Evolutionary conservation across 2,329 filamentous ascomycete genomes (phyloP).

Genomic region (Metarhizium guizhouense): DNA sequence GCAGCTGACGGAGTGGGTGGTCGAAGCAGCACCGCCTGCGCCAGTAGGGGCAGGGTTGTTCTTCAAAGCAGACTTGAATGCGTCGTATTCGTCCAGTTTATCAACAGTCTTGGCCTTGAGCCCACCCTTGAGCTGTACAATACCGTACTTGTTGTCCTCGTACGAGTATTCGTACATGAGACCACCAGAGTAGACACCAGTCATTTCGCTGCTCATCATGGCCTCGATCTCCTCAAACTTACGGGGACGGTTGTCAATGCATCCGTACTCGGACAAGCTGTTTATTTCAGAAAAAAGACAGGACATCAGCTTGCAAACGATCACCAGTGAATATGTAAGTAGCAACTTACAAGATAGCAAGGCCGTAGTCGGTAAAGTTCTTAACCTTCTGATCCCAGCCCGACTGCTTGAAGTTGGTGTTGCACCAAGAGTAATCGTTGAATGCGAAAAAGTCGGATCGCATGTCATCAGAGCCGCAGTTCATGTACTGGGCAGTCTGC

Average conservation of each 20-base stretch:
- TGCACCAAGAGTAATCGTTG: slow-evolving; percentile 87
- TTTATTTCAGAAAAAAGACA: not conserved
- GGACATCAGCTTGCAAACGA: too few relatives aligned
- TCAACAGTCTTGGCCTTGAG: slow-evolving; percentile 47
- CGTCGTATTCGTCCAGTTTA: slow-evolving; percentile 52
- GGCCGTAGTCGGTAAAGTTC: slow-evolving; percentile 77
- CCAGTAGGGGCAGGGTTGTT: slow-evolving; percentile 41
- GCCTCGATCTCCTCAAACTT: slow-evolving; percentile 71
- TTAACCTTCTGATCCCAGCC: slow-evolving; percentile 86
- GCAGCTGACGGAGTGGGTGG: slow-evolving; percentile 38
- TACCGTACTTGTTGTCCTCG: slow-evolving; percentile 71
- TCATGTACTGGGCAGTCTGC: slow-evolving; percentile 86
- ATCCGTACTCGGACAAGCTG: slow-evolving; percentile 85
- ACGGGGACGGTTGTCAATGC: slow-evolving; percentile 65
- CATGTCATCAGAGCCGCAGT: slow-evolving; percentile 77
- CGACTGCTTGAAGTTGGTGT: slow-evolving; percentile 57
- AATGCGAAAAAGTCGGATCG: slow-evolving; percentile 85
- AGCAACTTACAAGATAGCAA: slow-evolving; percentile 63
- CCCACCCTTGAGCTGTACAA: slow-evolving; percentile 55
- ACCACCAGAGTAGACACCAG: slow-evolving; percentile 83
- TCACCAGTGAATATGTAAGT: not conserved
- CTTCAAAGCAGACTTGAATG: slow-evolving; percentile 39
- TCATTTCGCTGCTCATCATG: slow-evolving; percentile 80
- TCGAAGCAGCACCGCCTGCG: slow-evolving; percentile 37
- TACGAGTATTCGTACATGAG: slow-evolving; percentile 91